Conservation (phyloP, 768 basidiomycete species). For the Lactifluus subvellereus region DNA sequence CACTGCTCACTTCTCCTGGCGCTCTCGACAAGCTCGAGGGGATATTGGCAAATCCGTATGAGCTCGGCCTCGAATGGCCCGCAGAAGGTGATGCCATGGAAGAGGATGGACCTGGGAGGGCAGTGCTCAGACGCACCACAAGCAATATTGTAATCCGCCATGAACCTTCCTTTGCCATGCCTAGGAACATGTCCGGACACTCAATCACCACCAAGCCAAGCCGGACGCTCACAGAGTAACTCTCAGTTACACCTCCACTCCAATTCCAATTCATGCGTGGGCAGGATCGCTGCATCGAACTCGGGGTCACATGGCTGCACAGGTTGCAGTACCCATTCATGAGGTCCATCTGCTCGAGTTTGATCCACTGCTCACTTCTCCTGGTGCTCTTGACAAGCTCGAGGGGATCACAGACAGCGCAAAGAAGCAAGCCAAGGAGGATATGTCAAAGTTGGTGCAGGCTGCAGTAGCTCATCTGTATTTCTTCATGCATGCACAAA, state of each 20-base stretch:
- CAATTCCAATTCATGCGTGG: constrained; percentile 25
- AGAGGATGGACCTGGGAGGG: constrained; percentile 21
- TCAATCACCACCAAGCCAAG: constrained; percentile 32
- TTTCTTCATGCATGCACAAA: constrained; percentile 13
- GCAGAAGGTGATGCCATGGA: constrained; percentile 34
- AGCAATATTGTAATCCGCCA: constrained; percentile 58
- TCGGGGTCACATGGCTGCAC: constrained; percentile 41
- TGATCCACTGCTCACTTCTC: constrained; percentile 71
- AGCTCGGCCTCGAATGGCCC: constrained; percentile 59
- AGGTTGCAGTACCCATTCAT: constrained; percentile 71
- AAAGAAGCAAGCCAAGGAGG: constrained; percentile 74
- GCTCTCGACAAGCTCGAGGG: no score
- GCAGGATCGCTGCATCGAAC: constrained; percentile 10
- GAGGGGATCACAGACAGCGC: constrained; percentile 77
- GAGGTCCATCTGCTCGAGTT: constrained; percentile 83
- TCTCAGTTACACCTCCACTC: constrained; percentile 34
- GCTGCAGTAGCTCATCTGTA: constrained; percentile 45
- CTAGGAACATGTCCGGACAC: constrained; percentile 24
- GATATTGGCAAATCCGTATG: constrained; percentile 70
- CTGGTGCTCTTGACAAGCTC: constrained; percentile 64
- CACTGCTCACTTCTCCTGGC: no score
- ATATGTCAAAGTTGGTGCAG: constrained; percentile 67
- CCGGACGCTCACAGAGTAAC: constrained; percentile 40
- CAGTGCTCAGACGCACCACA: constrained; percentile 34
- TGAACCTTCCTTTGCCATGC: constrained; percentile 42